Percentiles rank a stretch among this genome's conserved stretches.
Conservation (phyloP, 495 filamentous ascomycete species). For the Aspergillus leporis region DNA sequence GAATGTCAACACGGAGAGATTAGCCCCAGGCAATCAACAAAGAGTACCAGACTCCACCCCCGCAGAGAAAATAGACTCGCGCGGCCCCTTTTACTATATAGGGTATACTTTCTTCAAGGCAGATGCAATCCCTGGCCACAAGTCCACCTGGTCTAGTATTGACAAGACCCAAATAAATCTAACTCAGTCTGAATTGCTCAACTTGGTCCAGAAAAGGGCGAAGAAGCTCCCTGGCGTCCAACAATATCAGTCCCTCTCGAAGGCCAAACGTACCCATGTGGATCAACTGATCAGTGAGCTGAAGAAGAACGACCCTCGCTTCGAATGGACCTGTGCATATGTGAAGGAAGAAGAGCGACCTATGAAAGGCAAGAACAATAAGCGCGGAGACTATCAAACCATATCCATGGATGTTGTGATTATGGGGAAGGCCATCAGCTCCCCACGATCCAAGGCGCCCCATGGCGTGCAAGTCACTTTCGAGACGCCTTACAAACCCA, state of each 20-base stretch:
- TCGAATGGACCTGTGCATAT: constrained; percentile 42
- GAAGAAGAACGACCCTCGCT: constrained; percentile 22
- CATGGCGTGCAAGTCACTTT: constrained; percentile 24
- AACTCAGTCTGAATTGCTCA: constrained; percentile 28
- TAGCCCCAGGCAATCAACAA: neutral
- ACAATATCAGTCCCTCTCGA: constrained; percentile 35
- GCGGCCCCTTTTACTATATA: constrained; percentile 21
- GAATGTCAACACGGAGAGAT: constrained; percentile 15
- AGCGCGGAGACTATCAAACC: constrained; percentile 32
- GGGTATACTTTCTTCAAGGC: constrained; percentile 42
- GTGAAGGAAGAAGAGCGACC: constrained; percentile 30
- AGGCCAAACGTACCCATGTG: constrained; percentile 32
- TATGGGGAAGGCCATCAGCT: constrained; percentile 27
- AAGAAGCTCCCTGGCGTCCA: constrained; percentile 27
- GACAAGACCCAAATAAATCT: constrained; percentile 32
- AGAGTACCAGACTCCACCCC: constrained; percentile 5
- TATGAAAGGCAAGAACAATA: constrained; percentile 30
- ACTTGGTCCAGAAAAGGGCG: constrained; percentile 33
- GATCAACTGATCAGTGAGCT: constrained; percentile 36
- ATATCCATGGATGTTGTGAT: constrained; percentile 41
- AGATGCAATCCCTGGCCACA: constrained; percentile 28
- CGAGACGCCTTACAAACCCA: constrained; percentile 6
- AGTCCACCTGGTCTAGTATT: constrained; percentile 31
- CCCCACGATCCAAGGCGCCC: constrained; percentile 16
- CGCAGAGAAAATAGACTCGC: constrained; percentile 7